Base-by-base conservation (phyloP, 2,329 filamentous ascomycete genomes). In the Ophiocordyceps australis region DNA sequence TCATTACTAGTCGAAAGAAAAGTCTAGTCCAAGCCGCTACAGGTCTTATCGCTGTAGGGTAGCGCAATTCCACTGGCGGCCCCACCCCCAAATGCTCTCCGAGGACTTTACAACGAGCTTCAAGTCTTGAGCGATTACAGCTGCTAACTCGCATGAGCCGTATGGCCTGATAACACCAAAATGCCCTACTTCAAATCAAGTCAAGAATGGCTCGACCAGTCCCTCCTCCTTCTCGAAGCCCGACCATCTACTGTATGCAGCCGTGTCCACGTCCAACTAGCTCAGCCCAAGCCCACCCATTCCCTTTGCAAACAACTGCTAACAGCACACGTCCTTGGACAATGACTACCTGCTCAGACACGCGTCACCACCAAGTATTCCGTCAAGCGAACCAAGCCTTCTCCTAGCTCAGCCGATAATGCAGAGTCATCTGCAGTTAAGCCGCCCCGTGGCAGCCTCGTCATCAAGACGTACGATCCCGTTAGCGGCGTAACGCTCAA, bases 321-420 rank as follows among this genome's bases (percentile, higher is more conserved):
- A n/a, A 7, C 9, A 8, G 8, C 14, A 16, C 20, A 18, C 5
- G 3, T 5, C 5, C n/a, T 9, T 5, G 23, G 21, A 17, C 21
- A 11, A 18, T 13, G 20, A 14, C 20, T 4, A 13, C 12, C 14
- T 13, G 14, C 14, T 16, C 42, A 94, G 85, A 85, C 86, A 24
- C 70, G 74, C 43, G 81, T 95, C 56, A 91, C 82, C 38, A 93
- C 85, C 35, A 83, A 79, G 62, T 98, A 95, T 69, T 75, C 71
- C 46, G 72, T 86, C 47, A 55, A 60, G 18, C 57, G 61, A 21
- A 45, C 50, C 20, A 46, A 44, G 18, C 38, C 40, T 12, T 35
- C 41, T 25, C 24, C 25, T 13, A 24, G 24, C 16, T 42, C 45
- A 25, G 25, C 39, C 32, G 35, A 37, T 23, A 35, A 33, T 25